Evolutionary conservation across 2,329 filamentous ascomycete genomes (phyloP).

Genomic region (Fusarium piperis): DNA sequence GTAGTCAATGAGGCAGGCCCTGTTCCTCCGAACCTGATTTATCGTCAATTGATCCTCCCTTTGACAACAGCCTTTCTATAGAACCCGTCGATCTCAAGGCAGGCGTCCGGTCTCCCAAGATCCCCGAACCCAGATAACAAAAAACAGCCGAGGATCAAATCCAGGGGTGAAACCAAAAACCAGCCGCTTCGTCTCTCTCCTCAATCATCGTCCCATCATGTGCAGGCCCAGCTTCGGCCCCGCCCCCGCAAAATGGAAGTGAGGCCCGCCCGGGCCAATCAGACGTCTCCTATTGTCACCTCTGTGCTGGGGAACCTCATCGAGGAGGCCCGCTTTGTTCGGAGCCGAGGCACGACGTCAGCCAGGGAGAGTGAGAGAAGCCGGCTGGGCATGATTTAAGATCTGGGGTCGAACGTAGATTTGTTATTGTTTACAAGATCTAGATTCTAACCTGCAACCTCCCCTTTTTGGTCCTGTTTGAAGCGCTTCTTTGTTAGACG

Average conservation of each 20-base stretch:
- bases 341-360: conserved; percentile 34
- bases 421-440: background rate
- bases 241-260: conserved; percentile 35
- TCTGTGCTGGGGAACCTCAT: background rate
- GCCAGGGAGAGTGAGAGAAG: background rate
- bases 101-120: background rate
- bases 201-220: conserved; percentile 18
- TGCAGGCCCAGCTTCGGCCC: conserved; percentile 26
- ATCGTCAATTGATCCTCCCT: background rate
- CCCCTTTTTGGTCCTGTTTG: background rate
- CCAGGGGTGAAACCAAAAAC: conserved; percentile 12
- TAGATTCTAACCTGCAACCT: background rate
- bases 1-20: background rate
- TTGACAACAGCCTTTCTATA: background rate
- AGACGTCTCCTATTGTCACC: conserved; percentile 23
- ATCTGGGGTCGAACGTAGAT: conserved; percentile 11
- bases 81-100: background rate
- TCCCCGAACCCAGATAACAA: background rate
- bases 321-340: conserved; percentile 29
- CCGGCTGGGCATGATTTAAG: background rate
- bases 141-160: conserved; percentile 31
- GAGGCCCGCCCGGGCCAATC: conserved; percentile 26
- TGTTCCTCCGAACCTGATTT: background rate
- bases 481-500: background rate
- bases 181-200: background rate